A percentile compares a stretch with the other conserved stretches of the same genome.
Evolutionary conservation across 768 basidiomycete genomes (phyloP).

Genomic region (Phlebiopsis flavidoalba): DNA sequence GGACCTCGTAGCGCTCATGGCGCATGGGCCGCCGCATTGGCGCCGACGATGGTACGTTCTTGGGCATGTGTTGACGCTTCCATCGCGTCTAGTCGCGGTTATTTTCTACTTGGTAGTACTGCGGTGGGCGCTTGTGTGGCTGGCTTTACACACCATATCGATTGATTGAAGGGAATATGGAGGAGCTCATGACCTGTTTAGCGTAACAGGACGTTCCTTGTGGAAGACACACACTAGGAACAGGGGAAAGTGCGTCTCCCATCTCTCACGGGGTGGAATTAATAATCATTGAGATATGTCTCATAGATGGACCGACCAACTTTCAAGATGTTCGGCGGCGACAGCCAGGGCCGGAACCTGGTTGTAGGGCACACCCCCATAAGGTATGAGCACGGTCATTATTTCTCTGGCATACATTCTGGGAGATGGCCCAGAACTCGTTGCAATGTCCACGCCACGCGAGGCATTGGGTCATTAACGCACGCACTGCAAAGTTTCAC

Average conservation of each 20-base stretch:
- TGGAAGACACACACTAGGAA: conserved; percentile 73
- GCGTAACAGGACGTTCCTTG: conserved; percentile 61
- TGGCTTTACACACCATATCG: not conserved
- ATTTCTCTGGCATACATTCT: not conserved
- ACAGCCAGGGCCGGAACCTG: conserved; percentile 62
- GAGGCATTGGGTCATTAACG: conserved; percentile 68
- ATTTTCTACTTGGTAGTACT: not conserved
- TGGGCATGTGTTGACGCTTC: not conserved
- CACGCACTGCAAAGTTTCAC: conserved; percentile 62
- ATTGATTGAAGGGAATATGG: not conserved
- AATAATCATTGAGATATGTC: not conserved
- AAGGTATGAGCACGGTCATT: conserved; percentile 39
- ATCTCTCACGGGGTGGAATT: not conserved
- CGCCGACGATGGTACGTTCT: conserved; percentile 52
- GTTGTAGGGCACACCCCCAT: conserved; percentile 53
- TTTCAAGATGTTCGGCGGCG: conserved; percentile 48
- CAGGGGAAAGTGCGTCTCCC: conserved; percentile 52
- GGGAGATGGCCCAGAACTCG: conserved; percentile 41
- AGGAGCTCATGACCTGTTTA: conserved; percentile 18
- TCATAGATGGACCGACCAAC: conserved; percentile 59
- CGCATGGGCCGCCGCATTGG: conserved; percentile 62
- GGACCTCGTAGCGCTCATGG: conserved; percentile 60
- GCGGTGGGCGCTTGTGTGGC: not conserved
- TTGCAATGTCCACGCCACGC: conserved; percentile 68
- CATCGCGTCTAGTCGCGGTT: not conserved